These are phyloP conservation scores for Trichaptum fuscoviolaceum DNA, from an alignment of 768 basidiomycete genomes.

Conservation along the genomic window DNA sequence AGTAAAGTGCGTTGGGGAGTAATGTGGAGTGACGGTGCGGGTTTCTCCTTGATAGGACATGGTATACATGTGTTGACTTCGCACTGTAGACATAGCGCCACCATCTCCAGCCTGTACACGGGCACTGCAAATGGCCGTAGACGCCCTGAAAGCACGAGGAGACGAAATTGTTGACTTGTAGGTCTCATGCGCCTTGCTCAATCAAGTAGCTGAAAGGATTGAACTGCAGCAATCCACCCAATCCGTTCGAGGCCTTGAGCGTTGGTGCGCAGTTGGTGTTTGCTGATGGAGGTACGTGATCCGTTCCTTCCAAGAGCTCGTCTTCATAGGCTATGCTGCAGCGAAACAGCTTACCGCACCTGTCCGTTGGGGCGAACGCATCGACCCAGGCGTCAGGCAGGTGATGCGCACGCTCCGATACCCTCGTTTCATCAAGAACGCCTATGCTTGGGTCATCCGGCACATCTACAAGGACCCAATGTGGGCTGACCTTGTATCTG, in stretches of 20 bases:
- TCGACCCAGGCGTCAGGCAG: constrained; percentile 17
- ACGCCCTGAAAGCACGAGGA: constrained; percentile 30
- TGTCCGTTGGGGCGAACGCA: constrained; percentile 16
- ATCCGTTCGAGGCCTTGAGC: constrained; percentile 23
- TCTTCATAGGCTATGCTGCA: background rate
- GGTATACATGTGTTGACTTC: background rate
- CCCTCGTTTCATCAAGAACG: constrained; percentile 21
- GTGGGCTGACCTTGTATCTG: constrained; percentile 20
- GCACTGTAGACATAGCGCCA: constrained; percentile 28
- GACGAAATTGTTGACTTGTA: constrained; percentile 38
- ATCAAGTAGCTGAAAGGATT: background rate
- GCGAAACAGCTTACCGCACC: constrained; percentile 14
- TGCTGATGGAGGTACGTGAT: constrained; percentile 23
- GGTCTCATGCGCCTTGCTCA: constrained; percentile 7
- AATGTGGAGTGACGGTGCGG: constrained; percentile 37
- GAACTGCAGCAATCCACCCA: constrained; percentile 23
- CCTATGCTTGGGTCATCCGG: constrained; percentile 19
- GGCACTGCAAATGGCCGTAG: constrained; percentile 29
- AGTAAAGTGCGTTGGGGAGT: constrained; percentile 36
- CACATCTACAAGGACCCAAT: constrained; percentile 23
- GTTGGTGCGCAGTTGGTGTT: constrained; percentile 24
- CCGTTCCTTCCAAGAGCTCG: background rate
- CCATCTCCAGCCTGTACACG: constrained; percentile 37
- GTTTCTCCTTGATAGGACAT: background rate
- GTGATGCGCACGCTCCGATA: constrained; percentile 15